Percentiles rank a stretch among this genome's conserved stretches.
Conservation (phyloP, 306 rosid genomes). For the apple (Malus domestica) region ASM211411v1 NC_041792.1:639501-640000, state of each 20-base stretch:
- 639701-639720: constrained; percentile 75
- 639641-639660: constrained; percentile 67
- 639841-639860: neutral
- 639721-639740: constrained; percentile 55
- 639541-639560: constrained; percentile 69
- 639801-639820: neutral
- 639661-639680: constrained; percentile 56
- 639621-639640: neutral
- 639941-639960: neutral
- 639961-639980: neutral
- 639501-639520: constrained; percentile 78
- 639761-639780: neutral
- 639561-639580: constrained; percentile 7
- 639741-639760: constrained; percentile 43
- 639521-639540: constrained; percentile 86
- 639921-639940: neutral
- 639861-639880: neutral
- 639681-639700: constrained; percentile 85
- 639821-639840: neutral
- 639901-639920: neutral
- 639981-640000: neutral
- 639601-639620: constrained; percentile 1
- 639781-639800: neutral
- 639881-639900: neutral
- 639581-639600: constrained; percentile 11